phyloP scores from a whole-genome alignment of 1,139 yeast species.

The Pichiaceae sp. region DNA sequence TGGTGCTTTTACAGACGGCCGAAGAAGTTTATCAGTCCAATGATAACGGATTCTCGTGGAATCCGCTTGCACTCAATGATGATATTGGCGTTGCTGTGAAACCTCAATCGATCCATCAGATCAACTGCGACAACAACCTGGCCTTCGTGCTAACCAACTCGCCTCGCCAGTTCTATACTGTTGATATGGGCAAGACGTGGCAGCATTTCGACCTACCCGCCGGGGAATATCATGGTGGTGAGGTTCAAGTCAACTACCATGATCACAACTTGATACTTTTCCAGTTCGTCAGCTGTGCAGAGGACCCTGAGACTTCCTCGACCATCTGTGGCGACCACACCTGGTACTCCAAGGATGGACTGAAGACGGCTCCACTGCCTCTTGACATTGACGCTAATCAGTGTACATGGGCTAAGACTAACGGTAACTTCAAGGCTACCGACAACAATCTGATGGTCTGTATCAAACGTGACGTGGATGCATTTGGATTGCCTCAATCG shows the following conservation, averaged over 20 bases:
- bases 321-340: slow-evolving; percentile 28
- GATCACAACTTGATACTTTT: slow-evolving; percentile 18
- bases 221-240: background rate
- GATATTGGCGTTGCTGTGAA: slow-evolving; percentile 16
- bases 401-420: slow-evolving; percentile 47
- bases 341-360: slow-evolving; percentile 47
- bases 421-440: slow-evolving; percentile 31
- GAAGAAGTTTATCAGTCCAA: slow-evolving; percentile 33
- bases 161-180: slow-evolving; percentile 40
- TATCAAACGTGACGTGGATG: slow-evolving; percentile 32
- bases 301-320: background rate
- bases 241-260: slow-evolving; percentile 19
- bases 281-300: slow-evolving; percentile 6
- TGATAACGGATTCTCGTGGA: slow-evolving; percentile 56
- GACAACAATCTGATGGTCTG: slow-evolving; percentile 43
- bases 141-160: slow-evolving; percentile 44
- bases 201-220: slow-evolving; percentile 26
- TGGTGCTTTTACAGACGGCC: slow-evolving; percentile 32
- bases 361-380: slow-evolving; percentile 33
- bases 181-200: slow-evolving; percentile 57
- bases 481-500: slow-evolving; percentile 35
- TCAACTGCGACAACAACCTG: slow-evolving; percentile 38
- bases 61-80: slow-evolving; percentile 24
- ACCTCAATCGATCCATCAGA: slow-evolving; percentile 25
- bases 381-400: slow-evolving; percentile 27